Evolutionary conservation across 306 rosid species (phyloP), one percentile per base, ranked within the genome.

Genomic region (Amphicarpaea edgeworthii): DNA sequence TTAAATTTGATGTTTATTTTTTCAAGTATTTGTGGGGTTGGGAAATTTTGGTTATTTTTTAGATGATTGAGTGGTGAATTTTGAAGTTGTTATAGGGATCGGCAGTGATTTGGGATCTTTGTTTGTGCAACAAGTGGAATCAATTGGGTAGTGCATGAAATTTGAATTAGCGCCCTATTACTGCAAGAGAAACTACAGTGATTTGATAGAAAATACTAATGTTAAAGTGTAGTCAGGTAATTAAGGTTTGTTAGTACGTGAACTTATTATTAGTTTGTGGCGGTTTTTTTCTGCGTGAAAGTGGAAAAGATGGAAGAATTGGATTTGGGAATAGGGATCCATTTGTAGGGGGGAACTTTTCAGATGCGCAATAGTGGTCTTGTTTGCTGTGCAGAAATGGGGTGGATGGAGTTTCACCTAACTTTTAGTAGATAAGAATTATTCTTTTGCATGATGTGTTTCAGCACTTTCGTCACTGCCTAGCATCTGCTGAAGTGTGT

Each of bases 211-310:
- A 11, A 14, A 3, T n/a, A n/a, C n/a, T n/a, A 50, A 8, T 67
- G 26, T 60, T 47, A 16, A 23, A 38, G 51, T 72, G 68, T 65
- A 3, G 55, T 46, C 57, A 11, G 6, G 32, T 45, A 12, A 49
- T 76, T 79, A 4, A 60, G 47, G 61, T 68, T 73, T 73, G 26
- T 49, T 70, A 72, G 51, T 60, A 7, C 55, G 53, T 24, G 54
- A 12, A 49, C 6, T 30, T 53, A 7, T 59, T 26, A 7, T 32
- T 69, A 20, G 63, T 54, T 37, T 37, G 21, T 28, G 32, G 4
- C 32, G 4, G 32, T 28, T 17, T 60, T 53, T 54, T 30, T 21
- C 71, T 40, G 6, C 3, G 23, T 57, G 67, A n/a, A 68, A 74
- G 47, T 51, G 57, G 51, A 8, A 34, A 68, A 41, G 14, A 55